These are phyloP conservation scores for Alnus glutinosa DNA, from an alignment of 306 rosid species.

Conservation along the genomic window DNA sequence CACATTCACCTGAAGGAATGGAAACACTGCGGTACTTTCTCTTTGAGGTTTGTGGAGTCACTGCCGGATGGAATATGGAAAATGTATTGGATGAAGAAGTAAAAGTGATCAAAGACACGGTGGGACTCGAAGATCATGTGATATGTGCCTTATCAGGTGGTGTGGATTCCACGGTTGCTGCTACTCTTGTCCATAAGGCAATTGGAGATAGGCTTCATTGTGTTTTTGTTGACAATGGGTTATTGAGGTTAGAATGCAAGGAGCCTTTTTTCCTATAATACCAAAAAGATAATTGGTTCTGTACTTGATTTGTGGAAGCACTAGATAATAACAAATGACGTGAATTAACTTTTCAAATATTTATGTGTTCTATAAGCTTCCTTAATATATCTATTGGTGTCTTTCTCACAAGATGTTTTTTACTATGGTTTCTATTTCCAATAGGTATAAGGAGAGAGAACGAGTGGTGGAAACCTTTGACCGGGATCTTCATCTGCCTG, in stretches of 20 bases:
- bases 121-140: constrained; percentile 67
- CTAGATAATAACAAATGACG: not conserved
- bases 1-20: constrained; percentile 91
- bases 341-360: not conserved
- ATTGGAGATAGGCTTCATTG: constrained; percentile 95
- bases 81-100: constrained; percentile 80
- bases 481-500: constrained; percentile 84
- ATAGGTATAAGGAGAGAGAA: constrained; percentile 83
- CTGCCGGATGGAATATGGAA: constrained; percentile 89
- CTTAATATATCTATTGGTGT: not conserved
- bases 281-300: not conserved
- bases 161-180: constrained; percentile 97
- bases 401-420: not conserved
- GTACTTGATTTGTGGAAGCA: not conserved
- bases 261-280: not conserved
- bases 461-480: constrained; percentile 90
- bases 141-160: constrained; percentile 96
- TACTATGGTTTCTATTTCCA: constrained; percentile 3
- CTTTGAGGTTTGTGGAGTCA: constrained; percentile 68
- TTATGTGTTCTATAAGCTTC: not conserved
- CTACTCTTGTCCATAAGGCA: constrained; percentile 88
- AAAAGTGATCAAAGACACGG: constrained; percentile 59
- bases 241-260: constrained; percentile 61
- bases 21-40: constrained; percentile 68
- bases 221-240: constrained; percentile 90